Evolutionary conservation across 164 flowering plant species (phyloP), one percentile per base, ranked within the genome.

Genomic region (Piper betle): DNA sequence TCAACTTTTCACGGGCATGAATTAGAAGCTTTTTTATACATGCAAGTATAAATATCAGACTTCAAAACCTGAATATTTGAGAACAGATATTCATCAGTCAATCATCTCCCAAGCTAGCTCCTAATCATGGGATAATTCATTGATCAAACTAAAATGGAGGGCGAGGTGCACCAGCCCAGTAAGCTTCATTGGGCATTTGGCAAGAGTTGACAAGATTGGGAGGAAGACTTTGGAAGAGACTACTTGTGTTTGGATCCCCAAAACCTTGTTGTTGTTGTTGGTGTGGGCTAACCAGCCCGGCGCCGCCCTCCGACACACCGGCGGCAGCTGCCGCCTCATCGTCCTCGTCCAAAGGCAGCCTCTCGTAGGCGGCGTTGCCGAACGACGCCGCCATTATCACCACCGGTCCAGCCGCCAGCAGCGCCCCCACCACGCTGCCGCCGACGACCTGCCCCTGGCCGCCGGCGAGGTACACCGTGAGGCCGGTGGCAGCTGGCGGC

Each of bases 381-480:
- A 91, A 91, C 0, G 97, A 85, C 3, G 97, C 93, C 0, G 97
- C 92, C 93, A 87, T 87, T 43, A 91, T 77, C 20, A 91, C 83
- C 9, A 91, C 93, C 10, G 95, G 93, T 0, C 97, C 97, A 0
- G 93, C 80, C 0, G 96, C 91, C 1, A 82, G 11, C 11, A 91
- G 81, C 6, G 84, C 88, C 2, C 93, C 96, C 0, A 80, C 87
- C 9, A 85, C 97, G 57, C 85, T 75, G 2, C 97, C 97, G 0
- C 97, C 97, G 12, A 91, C 86, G 5, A 91, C 93, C 62, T 87
- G 97, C 0, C 95, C 97, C 62, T 87, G 95, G 4, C 95, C 93
- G 2, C 97, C 95, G 0, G 97, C 91, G n/a, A 91, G 46, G 63
- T 91, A 87, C 2, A 87, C 79, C 1, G 92, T 87, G 60, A 91